phyloP scores from a whole-genome alignment of 495 filamentous ascomycete genomes.

The Glutinoglossum americanum region DNA sequence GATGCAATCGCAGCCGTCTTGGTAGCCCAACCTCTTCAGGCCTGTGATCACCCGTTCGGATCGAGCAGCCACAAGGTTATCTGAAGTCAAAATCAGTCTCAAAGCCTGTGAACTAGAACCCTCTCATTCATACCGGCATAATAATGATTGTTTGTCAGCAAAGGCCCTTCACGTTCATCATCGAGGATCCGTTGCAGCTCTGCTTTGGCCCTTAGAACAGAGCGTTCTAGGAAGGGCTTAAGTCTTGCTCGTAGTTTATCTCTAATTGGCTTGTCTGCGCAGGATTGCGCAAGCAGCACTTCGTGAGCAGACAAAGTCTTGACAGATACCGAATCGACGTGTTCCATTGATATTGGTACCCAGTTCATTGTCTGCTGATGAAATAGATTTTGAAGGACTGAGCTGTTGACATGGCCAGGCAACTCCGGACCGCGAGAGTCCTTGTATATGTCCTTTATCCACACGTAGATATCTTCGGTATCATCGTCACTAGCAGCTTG shows the following conservation, averaged over 20 bases:
- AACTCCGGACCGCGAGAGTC: slow-evolving; percentile 8
- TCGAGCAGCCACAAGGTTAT: not conserved
- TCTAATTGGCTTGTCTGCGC: slow-evolving; percentile 13
- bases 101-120: not conserved
- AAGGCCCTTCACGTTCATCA: slow-evolving; percentile 24
- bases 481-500: not conserved
- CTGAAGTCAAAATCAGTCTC: not conserved
- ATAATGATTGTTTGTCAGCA: slow-evolving; percentile 30
- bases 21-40: not conserved
- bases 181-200: slow-evolving; percentile 16
- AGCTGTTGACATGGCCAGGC: slow-evolving; percentile 15
- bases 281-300: slow-evolving; percentile 16
- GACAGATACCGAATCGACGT: slow-evolving; percentile 25
- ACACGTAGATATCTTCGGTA: slow-evolving; percentile 11
- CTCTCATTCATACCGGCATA: not conserved
- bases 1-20: not conserved
- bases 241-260: not conserved
- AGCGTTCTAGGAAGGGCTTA: not conserved
- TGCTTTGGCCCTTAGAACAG: not conserved
- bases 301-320: slow-evolving; percentile 27
- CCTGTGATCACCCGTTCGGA: not conserved
- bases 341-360: slow-evolving; percentile 22
- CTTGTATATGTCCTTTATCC: slow-evolving; percentile 6
- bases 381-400: slow-evolving; percentile 24
- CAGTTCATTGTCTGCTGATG: slow-evolving; percentile 34